These are phyloP conservation scores for Xerocomellus chrysenteron DNA, from an alignment of 768 basidiomycete species.

Conservation along the genomic window DNA sequence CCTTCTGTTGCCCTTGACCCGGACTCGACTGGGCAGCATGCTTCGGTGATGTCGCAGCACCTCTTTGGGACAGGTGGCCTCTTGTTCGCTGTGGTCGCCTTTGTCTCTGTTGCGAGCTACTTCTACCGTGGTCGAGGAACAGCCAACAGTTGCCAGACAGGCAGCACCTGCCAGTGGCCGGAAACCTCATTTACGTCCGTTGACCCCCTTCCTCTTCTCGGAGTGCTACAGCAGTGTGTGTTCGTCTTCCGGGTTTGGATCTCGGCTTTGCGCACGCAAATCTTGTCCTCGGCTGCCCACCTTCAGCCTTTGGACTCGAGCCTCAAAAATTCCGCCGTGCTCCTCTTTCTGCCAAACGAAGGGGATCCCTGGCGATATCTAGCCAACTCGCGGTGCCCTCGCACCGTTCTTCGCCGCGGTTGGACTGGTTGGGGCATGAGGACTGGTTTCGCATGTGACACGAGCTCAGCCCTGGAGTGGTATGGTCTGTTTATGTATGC, in stretches of 20 bases:
- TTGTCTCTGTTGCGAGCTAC: constrained; percentile 17
- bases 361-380: background rate
- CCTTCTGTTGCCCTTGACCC: constrained; percentile 1
- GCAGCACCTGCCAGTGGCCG: constrained; percentile 9
- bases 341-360: background rate
- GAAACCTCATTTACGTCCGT: constrained; percentile 6
- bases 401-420: background rate
- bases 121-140: constrained; percentile 9
- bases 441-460: constrained; percentile 4
- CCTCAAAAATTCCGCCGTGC: too few species aligned
- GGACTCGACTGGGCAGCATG: background rate
- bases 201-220: background rate
- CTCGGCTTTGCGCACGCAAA: constrained; percentile 13
- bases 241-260: constrained; percentile 10
- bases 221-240: constrained; percentile 1
- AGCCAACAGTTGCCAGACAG: background rate
- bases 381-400: background rate
- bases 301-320: background rate
- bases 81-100: constrained; percentile 10
- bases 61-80: constrained; percentile 14
- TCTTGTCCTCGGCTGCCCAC: background rate
- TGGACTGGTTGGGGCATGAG: background rate
- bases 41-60: background rate
- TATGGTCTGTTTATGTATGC: constrained; percentile 6
- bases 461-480: constrained; percentile 9